Evolutionary conservation across 2,329 filamentous ascomycete species (phyloP).

Genomic region (Neopestalotiopsis clavispora): DNA sequence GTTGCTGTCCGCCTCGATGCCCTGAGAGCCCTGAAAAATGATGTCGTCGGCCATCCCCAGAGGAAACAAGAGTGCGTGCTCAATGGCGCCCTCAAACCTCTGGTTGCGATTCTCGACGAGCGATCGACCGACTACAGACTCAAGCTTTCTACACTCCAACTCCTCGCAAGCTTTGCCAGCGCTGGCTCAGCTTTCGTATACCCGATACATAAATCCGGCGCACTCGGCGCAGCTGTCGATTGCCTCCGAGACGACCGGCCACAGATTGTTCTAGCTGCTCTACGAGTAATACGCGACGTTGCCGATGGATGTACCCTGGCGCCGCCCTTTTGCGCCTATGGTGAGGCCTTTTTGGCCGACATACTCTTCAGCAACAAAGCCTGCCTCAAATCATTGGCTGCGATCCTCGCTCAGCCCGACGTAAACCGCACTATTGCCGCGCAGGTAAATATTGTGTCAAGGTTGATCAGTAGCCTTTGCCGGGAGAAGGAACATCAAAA

Average conservation of each 20-base stretch:
- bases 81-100: constrained; percentile 69
- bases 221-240: constrained; percentile 72
- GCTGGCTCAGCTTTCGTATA: constrained; percentile 80
- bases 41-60: constrained; percentile 84
- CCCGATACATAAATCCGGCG: constrained; percentile 71
- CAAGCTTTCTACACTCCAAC: constrained; percentile 78
- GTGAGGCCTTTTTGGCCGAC: constrained; percentile 60
- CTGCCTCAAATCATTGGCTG: constrained; percentile 65
- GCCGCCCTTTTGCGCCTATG: constrained; percentile 53
- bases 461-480: constrained; percentile 64
- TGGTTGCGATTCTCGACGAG: constrained; percentile 51
- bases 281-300: constrained; percentile 76
- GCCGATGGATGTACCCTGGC: constrained; percentile 67
- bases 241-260: constrained; percentile 67
- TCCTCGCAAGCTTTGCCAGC: constrained; percentile 84
- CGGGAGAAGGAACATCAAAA: constrained; percentile 72
- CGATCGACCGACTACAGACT: constrained; percentile 55
- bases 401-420: constrained; percentile 67
- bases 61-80: constrained; percentile 82
- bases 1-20: constrained; percentile 61
- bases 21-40: constrained; percentile 81
- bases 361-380: constrained; percentile 63
- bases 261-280: constrained; percentile 72
- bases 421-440: constrained; percentile 58
- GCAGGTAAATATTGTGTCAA: constrained; percentile 65